Evolutionary conservation across 2,329 filamentous ascomycete genomes (phyloP).

Genomic region (Colletotrichum sublineola): DNA sequence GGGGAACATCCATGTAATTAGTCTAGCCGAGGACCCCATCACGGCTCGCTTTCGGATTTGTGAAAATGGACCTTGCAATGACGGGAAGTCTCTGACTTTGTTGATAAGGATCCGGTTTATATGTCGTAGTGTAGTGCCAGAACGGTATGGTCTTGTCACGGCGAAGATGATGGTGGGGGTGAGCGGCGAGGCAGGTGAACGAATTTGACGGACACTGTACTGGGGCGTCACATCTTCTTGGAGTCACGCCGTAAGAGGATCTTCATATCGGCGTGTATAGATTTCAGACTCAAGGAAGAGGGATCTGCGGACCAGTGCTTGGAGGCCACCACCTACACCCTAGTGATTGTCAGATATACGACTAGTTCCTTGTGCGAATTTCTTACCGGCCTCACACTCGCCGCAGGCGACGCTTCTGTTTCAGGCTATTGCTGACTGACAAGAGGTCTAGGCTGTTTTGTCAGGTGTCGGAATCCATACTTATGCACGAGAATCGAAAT

Average conservation of each 20-base stretch:
- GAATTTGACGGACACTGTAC: not conserved
- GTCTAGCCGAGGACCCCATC: slow-evolving; percentile 9
- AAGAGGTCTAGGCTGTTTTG: not conserved
- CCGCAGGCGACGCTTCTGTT: not conserved
- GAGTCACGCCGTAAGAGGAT: not conserved
- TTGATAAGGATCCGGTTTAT: not conserved
- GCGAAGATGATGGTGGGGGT: not conserved
- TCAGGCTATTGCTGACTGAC: not conserved
- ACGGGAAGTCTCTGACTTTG: not conserved
- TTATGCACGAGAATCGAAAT: not conserved
- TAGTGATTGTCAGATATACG: not conserved
- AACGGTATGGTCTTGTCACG: not conserved
- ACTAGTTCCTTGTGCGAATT: not conserved
- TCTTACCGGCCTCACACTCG: not conserved
- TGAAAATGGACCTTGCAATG: not conserved
- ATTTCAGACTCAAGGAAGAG: not conserved
- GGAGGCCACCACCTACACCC: not conserved
- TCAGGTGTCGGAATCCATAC: too few species aligned
- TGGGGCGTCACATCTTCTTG: not conserved
- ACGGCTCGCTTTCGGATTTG: slow-evolving; percentile 14
- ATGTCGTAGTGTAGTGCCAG: too few species aligned
- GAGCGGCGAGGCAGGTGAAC: not conserved
- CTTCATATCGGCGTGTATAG: not conserved
- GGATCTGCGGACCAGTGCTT: not conserved
- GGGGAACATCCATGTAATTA: slow-evolving; percentile 10